Conservation (phyloP, 208 protist species). For the Entamoeba invadens region DNA sequence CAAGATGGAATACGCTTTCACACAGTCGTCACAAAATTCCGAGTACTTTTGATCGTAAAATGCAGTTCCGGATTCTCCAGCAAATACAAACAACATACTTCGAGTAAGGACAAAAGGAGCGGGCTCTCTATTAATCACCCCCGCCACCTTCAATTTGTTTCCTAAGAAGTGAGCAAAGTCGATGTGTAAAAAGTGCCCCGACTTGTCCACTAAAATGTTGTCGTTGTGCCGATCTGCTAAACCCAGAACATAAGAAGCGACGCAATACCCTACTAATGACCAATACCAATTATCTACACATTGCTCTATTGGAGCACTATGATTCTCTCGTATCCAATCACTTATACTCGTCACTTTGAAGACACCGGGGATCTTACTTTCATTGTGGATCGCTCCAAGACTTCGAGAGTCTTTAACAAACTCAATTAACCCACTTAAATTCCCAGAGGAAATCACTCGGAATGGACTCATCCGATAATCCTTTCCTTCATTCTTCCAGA, state of each 20-base stretch:
- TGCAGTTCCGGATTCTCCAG: neutral
- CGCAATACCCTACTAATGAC: slow-evolving; percentile 62
- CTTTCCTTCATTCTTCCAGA: slow-evolving; percentile 25
- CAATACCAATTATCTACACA: neutral
- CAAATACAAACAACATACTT: slow-evolving; percentile 62
- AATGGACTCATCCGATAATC: neutral
- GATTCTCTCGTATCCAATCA: neutral
- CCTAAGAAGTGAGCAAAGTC: slow-evolving; percentile 84
- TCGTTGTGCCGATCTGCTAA: slow-evolving; percentile 54
- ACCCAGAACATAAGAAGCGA: slow-evolving; percentile 69
- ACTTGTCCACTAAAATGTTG: slow-evolving; percentile 51
- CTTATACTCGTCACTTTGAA: neutral
- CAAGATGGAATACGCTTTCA: neutral
- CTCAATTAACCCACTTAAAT: neutral
- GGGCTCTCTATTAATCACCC: slow-evolving; percentile 64
- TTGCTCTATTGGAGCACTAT: neutral
- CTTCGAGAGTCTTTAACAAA: neutral
- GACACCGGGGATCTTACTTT: neutral
- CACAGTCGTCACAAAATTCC: neutral
- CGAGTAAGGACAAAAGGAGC: slow-evolving; percentile 63
- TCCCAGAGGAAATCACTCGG: neutral
- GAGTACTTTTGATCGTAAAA: neutral
- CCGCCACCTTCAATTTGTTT: slow-evolving; percentile 75
- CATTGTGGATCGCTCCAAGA: neutral
- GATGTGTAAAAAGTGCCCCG: slow-evolving; percentile 62